These are phyloP conservation scores for Dittrichia graveolens DNA, from an alignment of 129 eudicot species.

Conservation along the genomic window DNA sequence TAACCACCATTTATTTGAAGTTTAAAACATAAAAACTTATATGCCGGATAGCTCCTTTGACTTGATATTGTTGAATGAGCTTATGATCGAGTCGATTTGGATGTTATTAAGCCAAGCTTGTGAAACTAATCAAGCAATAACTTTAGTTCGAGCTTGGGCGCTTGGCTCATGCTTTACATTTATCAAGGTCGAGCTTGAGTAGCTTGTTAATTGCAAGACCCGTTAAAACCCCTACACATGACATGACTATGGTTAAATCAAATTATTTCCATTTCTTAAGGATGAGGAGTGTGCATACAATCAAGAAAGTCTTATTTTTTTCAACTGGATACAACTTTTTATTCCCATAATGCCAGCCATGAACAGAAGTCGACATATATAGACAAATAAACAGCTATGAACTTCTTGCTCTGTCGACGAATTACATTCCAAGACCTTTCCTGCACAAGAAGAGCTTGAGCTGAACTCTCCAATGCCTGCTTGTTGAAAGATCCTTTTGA, in stretches of 20 bases:
- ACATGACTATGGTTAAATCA: background rate
- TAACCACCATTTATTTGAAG: no score
- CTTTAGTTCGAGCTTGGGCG: no score
- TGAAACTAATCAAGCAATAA: no score
- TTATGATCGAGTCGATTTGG: no score
- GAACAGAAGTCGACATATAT: conserved; percentile 3
- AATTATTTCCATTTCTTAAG: background rate
- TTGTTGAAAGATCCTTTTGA: conserved; percentile 14
- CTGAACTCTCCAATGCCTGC: conserved; percentile 15
- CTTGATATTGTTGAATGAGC: no score
- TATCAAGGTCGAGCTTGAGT: no score
- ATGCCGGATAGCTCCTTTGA: no score
- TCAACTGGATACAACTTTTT: conserved; percentile 1
- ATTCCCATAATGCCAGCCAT: conserved; percentile 19
- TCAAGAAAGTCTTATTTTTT: background rate
- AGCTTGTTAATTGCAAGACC: no score
- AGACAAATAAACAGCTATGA: background rate
- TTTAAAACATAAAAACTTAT: no score
- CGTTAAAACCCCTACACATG: no score
- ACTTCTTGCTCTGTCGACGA: conserved; percentile 12
- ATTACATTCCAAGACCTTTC: conserved; percentile 19
- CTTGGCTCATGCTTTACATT: no score
- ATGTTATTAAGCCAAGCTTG: no score
- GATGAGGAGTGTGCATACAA: background rate
- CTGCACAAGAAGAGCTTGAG: conserved; percentile 6